Evolutionary conservation across 2,329 filamentous ascomycete species (phyloP), one percentile per base, ranked within the genome.

Genomic region (Stenocarpella maydis): DNA sequence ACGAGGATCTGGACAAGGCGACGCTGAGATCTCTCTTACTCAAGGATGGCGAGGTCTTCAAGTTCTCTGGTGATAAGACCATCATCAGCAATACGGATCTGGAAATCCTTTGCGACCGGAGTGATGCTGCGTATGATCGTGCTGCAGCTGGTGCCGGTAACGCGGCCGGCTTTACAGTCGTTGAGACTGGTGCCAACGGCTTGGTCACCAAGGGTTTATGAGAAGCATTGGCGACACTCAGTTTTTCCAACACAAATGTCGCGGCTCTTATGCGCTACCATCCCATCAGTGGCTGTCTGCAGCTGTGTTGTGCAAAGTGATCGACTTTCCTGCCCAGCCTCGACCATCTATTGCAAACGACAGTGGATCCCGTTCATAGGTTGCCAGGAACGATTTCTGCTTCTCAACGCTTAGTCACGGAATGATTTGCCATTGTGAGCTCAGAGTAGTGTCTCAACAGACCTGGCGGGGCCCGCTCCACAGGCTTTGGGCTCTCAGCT

Each of bases 81-180:
- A 82, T 98, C 10, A 79, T 98, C 43, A 92, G 88, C 50, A 88
- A 96, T 58, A 83, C 87, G 31, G 96, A 98, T 75, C 76, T 99
- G 31, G 86, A 90, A 2, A 89, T 93, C 3, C 78, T 99, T 65
- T 92, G 93, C 53, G 95, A 98, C 12, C 34, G 85, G 60, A 88
- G 84, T 67, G 88, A 90, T 45, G 85, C 83, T 39, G 89, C 89
- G 0, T 91, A 90, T 72, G 87, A 87, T 47, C 86, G 88, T 67
- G 95, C 95, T 1, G 94, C 95, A 70, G 91, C 89, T 76, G 95
- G 95, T 0, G 80, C 93, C 60, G 93, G 94, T 74, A 87, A 90
- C 74, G 90, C 90, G 1, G 90, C 88, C 61, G 86, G 83, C 0
- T 97, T 94, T 77, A 88, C 88, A 76, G 91, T 94, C 63, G 92